phyloP scores from a whole-genome alignment of 164 flowering plant species.

The Tinospora cordifolia region DNA sequence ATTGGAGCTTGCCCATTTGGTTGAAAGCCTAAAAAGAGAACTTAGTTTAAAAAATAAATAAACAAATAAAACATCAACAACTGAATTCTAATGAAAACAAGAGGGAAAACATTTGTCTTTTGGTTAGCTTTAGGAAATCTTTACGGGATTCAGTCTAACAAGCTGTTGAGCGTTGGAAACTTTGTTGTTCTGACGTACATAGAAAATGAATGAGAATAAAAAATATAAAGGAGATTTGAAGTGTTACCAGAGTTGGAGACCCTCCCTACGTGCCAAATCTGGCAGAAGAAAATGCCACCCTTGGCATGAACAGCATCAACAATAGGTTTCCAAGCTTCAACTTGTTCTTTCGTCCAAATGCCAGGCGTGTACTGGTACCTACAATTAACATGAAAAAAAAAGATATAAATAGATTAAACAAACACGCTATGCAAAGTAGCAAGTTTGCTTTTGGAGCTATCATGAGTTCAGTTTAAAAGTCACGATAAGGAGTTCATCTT shows the following conservation, averaged over 20 bases:
- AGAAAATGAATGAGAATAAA: neutral
- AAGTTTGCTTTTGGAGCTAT: too few species aligned
- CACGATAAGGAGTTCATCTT: too few species aligned
- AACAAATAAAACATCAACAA: too few species aligned
- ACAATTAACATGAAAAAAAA: neutral
- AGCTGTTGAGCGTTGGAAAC: too few species aligned
- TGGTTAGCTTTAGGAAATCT: too few species aligned
- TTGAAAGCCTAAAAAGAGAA: constrained; percentile 14
- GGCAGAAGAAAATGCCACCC: constrained; percentile 29
- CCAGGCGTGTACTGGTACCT: constrained; percentile 27
- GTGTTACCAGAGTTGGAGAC: constrained; percentile 23
- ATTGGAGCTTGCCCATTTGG: constrained; percentile 56
- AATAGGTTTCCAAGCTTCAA: constrained; percentile 33
- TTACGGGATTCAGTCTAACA: too few species aligned
- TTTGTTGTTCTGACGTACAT: too few species aligned
- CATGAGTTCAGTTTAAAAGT: too few species aligned
- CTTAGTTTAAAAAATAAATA: neutral
- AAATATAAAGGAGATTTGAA: neutral
- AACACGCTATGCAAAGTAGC: neutral
- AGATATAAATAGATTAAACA: neutral
- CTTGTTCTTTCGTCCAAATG: constrained; percentile 31
- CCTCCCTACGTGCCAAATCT: constrained; percentile 29
- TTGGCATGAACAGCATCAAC: constrained; percentile 32
- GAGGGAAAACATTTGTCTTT: neutral
- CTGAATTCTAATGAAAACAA: neutral